Evolutionary conservation across 805 yeast species (phyloP), one percentile per base, ranked within the genome.

Genomic region (Yarrowia sp.): DNA sequence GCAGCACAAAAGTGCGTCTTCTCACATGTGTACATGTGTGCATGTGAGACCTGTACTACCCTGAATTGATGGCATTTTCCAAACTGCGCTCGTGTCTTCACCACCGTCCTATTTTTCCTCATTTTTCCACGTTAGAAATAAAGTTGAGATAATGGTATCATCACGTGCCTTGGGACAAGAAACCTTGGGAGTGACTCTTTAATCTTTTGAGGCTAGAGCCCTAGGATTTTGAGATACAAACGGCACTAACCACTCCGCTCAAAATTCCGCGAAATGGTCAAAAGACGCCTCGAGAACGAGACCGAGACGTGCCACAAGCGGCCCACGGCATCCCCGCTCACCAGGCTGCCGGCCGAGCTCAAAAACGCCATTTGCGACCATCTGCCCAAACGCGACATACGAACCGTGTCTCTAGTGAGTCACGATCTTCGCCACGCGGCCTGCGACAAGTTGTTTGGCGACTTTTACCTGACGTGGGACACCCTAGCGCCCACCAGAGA

Each of bases 161-260:
- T 55, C 47, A 39, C 47, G 47, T 38, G 61, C 33, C 16, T 24
- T 39, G 35, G 47, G 47, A 27, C 35, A 24, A 24, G 27, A 39
- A 38, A 55, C 47, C 61, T 39, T 55, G 47, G 29, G 47, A 55
- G 47, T 55, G 58, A 51, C 58, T 51, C 58, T 47, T 47, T 21
- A n/a, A 22, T 21, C 35, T 31, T 42, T 27, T 9, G 32, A 19
- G 41, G 10, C 24, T 19, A 19, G 14, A 12, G 8, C 9, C 36
- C 19, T 9, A 9, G 10, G 29, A 27, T 27, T 27, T 14, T n/a
- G n/a, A 22, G 13, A 39, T 22, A 42, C 33, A 32, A n/a, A 47
- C 38, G 29, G 38, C 55, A 47, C 55, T 21, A 47, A 8, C 16
- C 18, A 9, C 39, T 18, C 21, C 21, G 21, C 9, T 16, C 19